phyloP scores from a whole-genome alignment of 2,329 filamentous ascomycete species.

The Zasmidium angulare region DNA sequence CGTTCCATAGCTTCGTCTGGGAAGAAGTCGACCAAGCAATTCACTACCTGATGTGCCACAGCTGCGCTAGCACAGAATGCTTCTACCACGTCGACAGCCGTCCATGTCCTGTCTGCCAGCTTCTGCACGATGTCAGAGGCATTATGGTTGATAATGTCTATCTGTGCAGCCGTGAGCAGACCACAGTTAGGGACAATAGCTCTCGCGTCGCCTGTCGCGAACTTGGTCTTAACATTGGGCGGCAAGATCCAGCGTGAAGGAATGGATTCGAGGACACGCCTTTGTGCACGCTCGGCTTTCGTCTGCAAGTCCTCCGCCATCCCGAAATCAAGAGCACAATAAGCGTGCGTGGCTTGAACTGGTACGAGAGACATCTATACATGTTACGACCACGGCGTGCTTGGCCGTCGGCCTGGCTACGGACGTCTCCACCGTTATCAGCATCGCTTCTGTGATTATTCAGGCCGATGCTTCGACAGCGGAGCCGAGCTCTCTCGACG shows the following conservation, averaged over 20 bases:
- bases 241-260: neutral
- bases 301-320: neutral
- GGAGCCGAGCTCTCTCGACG: neutral
- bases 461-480: neutral
- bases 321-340: too few species aligned
- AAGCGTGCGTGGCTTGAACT: neutral
- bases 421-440: neutral
- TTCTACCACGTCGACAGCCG: neutral
- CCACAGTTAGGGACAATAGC: neutral
- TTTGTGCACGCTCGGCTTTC: neutral
- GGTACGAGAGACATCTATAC: neutral
- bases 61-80: constrained; percentile 9
- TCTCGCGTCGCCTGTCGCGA: neutral
- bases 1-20: constrained; percentile 4
- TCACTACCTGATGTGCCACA: constrained; percentile 8
- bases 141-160: neutral
- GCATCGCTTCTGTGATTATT: neutral
- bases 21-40: constrained; percentile 10
- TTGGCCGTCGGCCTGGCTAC: neutral
- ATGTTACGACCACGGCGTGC: neutral
- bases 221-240: neutral
- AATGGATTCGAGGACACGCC: neutral
- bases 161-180: neutral
- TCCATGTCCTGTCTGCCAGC: neutral
- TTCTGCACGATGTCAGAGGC: neutral